These are phyloP conservation scores for Plasmodium blacklocki DNA, from an alignment of 169 alveolate genomes.

Conservation along the genomic window DNA sequence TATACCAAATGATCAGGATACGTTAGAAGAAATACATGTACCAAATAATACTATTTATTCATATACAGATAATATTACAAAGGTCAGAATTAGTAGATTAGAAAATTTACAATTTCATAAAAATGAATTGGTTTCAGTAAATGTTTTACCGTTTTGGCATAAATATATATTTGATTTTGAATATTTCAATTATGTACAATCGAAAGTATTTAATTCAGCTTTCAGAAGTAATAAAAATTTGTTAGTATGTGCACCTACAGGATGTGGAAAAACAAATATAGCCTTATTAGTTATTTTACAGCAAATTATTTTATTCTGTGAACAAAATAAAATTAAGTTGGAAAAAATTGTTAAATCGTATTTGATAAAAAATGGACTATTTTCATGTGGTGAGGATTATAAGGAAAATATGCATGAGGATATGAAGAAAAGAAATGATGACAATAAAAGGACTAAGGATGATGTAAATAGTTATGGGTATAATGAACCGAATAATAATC, in stretches of 20 bases:
- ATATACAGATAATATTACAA: slow-evolving; percentile 49
- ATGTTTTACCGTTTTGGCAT: slow-evolving; percentile 49
- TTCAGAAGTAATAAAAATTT: slow-evolving; percentile 93
- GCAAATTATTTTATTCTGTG: slow-evolving; percentile 67
- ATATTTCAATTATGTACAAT: slow-evolving; percentile 91
- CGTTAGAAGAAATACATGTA: slow-evolving; percentile 51
- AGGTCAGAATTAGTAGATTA: slow-evolving; percentile 59
- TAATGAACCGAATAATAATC: not conserved
- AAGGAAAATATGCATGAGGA: not conserved
- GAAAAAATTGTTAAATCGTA: slow-evolving; percentile 15
- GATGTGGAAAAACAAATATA: slow-evolving; percentile 98
- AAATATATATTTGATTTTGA: slow-evolving; percentile 75
- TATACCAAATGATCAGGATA: slow-evolving; percentile 65
- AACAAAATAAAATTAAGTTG: slow-evolving; percentile 37
- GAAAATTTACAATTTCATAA: slow-evolving; percentile 44
- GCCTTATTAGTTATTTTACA: slow-evolving; percentile 95
- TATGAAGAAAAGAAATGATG: not conserved
- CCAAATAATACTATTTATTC: slow-evolving; percentile 50
- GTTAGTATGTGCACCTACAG: slow-evolving; percentile 98
- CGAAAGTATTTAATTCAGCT: slow-evolving; percentile 93
- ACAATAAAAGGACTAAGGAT: not conserved
- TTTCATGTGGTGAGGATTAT: no score
- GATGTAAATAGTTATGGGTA: not conserved
- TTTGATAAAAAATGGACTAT: slow-evolving; percentile 3
- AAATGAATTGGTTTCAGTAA: slow-evolving; percentile 65